A percentile compares a stretch with the other conserved stretches of the same genome.
Evolutionary conservation across 495 filamentous ascomycete genomes (phyloP).

Genomic region (Cercophora newfieldiana): DNA sequence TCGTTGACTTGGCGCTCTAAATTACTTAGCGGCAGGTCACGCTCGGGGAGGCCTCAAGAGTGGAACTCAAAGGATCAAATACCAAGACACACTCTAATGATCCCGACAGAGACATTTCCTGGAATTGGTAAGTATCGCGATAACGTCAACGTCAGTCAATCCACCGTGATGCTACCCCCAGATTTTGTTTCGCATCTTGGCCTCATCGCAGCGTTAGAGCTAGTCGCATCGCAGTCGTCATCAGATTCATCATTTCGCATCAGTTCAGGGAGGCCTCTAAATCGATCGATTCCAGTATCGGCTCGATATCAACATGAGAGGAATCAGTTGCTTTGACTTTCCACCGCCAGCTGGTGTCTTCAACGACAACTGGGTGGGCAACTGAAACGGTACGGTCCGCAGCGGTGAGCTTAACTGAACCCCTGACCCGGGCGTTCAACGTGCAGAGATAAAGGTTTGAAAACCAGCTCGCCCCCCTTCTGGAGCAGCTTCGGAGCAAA

Average conservation of each 20-base stretch:
- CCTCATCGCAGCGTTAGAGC: background rate
- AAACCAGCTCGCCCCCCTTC: background rate
- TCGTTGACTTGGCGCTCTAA: too few relatives aligned
- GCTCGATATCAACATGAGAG: too few relatives aligned
- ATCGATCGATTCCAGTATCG: too few relatives aligned
- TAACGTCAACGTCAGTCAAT: background rate
- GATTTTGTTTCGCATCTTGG: background rate
- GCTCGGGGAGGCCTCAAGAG: background rate
- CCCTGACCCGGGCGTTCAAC: background rate
- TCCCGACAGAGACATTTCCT: background rate
- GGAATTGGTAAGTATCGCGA: background rate
- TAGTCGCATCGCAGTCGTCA: background rate
- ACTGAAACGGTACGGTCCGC: background rate
- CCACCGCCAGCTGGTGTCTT: background rate
- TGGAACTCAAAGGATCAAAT: background rate
- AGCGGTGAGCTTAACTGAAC: too few relatives aligned
- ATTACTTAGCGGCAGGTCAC: background rate
- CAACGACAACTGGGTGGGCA: background rate
- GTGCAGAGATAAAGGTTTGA: background rate
- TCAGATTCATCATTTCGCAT: background rate
- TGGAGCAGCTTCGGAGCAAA: background rate
- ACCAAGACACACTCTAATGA: background rate
- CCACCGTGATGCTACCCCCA: background rate
- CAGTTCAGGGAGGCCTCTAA: background rate
- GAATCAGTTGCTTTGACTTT: background rate